Evolutionary conservation across 2,329 filamentous ascomycete genomes (phyloP).

Genomic region (Corinectria fuckeliana): DNA sequence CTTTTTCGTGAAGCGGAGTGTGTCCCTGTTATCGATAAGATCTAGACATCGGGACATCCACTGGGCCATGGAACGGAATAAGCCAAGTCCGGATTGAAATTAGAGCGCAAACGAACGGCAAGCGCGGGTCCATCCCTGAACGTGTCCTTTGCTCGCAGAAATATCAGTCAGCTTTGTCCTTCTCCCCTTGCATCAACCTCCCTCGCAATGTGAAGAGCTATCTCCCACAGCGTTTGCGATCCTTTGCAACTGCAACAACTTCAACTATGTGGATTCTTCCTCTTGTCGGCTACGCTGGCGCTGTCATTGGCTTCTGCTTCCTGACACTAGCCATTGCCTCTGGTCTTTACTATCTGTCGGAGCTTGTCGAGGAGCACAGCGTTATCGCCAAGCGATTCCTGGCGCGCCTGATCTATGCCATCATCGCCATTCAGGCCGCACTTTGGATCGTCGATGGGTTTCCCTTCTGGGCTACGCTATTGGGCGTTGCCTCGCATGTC

Average conservation of each 20-base stretch:
- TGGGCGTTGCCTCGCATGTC: constrained; percentile 81
- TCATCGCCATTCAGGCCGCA: constrained; percentile 76
- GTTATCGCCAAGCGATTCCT: constrained; percentile 90
- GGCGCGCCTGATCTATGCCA: constrained; percentile 80
- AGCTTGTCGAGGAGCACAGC: constrained; percentile 97
- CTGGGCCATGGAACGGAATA: constrained; percentile 9
- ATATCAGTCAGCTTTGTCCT: constrained; percentile 19
- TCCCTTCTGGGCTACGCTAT: constrained; percentile 73
- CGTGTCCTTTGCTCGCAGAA: constrained; percentile 31
- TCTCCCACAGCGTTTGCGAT: constrained; percentile 22
- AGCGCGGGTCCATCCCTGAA: constrained; percentile 19
- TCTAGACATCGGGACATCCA: background rate
- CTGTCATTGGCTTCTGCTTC: constrained; percentile 89
- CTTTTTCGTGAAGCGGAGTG: constrained; percentile 38
- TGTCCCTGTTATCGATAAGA: constrained; percentile 36
- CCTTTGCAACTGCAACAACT: constrained; percentile 11
- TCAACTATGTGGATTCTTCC: constrained; percentile 92
- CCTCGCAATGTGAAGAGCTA: constrained; percentile 34
- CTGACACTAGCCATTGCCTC: constrained; percentile 95
- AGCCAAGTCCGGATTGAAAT: constrained; percentile 15
- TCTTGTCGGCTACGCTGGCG: constrained; percentile 86
- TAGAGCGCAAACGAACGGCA: constrained; percentile 28
- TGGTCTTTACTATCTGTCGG: constrained; percentile 97
- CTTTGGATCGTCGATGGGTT: constrained; percentile 86
- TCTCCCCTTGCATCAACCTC: constrained; percentile 12